Evolutionary conservation across 331 rosid species (phyloP), one percentile per base, ranked within the genome.

Genomic region (Spiraea crenata): DNA sequence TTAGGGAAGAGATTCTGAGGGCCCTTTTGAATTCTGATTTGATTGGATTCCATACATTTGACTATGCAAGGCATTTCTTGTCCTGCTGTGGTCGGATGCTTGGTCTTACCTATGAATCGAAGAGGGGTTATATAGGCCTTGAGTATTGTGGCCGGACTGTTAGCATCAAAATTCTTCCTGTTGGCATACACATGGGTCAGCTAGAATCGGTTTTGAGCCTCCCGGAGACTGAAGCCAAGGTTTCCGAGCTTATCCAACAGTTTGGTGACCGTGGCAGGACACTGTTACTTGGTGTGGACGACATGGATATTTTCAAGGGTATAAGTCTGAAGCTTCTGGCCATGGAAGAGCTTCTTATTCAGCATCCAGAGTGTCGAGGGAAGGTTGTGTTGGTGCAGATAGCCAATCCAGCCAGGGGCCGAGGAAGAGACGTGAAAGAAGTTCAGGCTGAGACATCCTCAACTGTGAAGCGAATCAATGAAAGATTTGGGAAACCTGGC

Each of bases 121-220:
- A 88, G 79, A 52, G 95, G 63, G 95, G 95, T 44, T 88, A 88
- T 59, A 88, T 88, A 7, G 89, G 95, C 64, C 75, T 89, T 1
- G 95, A 89, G 86, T 89, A 89, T 69, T 89, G 82, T 65, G 95
- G 95, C 60, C 83, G 95, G 62, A 89, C 95, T 19, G 91, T 89
- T 44, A 85, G 91, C 66, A 89, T 89, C 44, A 89, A 89, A 66
- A 89, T 89, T 66, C 91, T 89, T 66, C 95, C 91, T 0, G 95
- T 89, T 59, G 95, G 95, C 45, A 86, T 89, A 70, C 95, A 89
- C 79, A 78, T 86, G 89, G 91, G 95, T 56, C 95, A 89, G 82
- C 91, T 89, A 17, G 81, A 84, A 64, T 83, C 84, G 19, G 91
- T 82, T 35, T 79, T 89, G 74, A 84, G 89, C 65, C 79, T 76